A percentile compares a stretch with the other conserved stretches of the same genome.
phyloP scores from a whole-genome alignment of 73 alveolate species.

The Paraurostyla sp. region DNA sequence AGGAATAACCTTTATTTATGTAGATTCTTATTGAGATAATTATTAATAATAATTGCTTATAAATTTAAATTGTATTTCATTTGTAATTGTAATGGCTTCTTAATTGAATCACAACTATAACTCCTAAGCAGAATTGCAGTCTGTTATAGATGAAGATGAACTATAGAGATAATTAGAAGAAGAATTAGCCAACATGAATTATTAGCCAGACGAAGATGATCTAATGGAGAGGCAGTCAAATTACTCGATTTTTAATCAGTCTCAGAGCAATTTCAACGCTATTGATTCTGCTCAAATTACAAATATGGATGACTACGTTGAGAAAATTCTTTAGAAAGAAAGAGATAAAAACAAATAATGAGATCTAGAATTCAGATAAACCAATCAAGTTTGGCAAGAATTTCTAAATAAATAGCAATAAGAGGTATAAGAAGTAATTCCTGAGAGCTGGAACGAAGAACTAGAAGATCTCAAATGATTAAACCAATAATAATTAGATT shows the following conservation, averaged over 20 bases:
- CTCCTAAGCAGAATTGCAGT: neutral
- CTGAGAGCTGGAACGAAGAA: constrained; percentile 46
- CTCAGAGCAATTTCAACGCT: neutral
- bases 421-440: neutral
- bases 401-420: neutral
- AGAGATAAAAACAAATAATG: constrained; percentile 12
- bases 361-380: neutral
- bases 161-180: constrained; percentile 17
- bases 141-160: constrained; percentile 45
- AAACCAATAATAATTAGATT: neutral
- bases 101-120: too few relatives aligned
- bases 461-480: constrained; percentile 1
- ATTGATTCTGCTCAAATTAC: neutral
- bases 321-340: neutral
- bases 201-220: constrained; percentile 48
- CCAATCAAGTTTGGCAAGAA: constrained; percentile 36
- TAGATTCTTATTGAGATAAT: neutral
- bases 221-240: constrained; percentile 17
- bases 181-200: constrained; percentile 50
- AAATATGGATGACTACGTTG: constrained; percentile 29
- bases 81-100: too few relatives aligned
- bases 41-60: too few relatives aligned
- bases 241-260: constrained; percentile 26
- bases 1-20: neutral
- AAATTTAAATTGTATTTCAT: too few relatives aligned